These are phyloP conservation scores for Voacanga thouarsii DNA, from an alignment of 257 asterid genomes.

Conservation along the genomic window DNA sequence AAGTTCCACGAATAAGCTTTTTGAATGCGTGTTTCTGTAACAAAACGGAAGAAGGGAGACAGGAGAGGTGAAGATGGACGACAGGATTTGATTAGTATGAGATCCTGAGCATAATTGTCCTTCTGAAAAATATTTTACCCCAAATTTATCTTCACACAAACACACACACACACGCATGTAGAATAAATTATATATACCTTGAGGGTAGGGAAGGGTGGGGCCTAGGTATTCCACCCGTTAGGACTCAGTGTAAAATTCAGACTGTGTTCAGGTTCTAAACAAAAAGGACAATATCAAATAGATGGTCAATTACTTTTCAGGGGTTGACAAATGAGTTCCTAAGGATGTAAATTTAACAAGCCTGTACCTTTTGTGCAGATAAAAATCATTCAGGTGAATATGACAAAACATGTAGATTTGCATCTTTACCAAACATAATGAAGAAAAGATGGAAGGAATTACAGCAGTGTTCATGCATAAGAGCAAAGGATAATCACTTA, in stretches of 20 bases:
- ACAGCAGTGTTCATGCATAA: conserved; percentile 1
- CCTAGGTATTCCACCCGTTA: neutral
- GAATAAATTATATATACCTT: neutral
- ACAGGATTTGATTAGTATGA: neutral
- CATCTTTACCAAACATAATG: neutral
- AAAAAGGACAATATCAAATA: neutral
- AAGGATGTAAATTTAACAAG: neutral
- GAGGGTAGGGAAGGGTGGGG: neutral
- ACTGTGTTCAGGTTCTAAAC: neutral
- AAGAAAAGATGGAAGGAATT: neutral
- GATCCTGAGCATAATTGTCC: neutral
- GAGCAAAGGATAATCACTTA: conserved; percentile 38
- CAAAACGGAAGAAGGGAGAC: neutral
- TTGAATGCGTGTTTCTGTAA: neutral
- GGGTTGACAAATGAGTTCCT: neutral
- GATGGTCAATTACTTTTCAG: neutral
- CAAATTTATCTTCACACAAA: neutral
- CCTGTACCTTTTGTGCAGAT: neutral
- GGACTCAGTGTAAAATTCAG: neutral
- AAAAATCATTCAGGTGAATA: conserved; percentile 9
- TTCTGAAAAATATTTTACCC: too few species aligned
- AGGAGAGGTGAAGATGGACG: neutral
- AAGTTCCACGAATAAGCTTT: neutral
- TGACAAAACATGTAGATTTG: neutral
- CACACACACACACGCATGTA: neutral